phyloP scores from a whole-genome alignment of 352 stramenopile species.

The Halophytophthora polymorphica region DNA sequence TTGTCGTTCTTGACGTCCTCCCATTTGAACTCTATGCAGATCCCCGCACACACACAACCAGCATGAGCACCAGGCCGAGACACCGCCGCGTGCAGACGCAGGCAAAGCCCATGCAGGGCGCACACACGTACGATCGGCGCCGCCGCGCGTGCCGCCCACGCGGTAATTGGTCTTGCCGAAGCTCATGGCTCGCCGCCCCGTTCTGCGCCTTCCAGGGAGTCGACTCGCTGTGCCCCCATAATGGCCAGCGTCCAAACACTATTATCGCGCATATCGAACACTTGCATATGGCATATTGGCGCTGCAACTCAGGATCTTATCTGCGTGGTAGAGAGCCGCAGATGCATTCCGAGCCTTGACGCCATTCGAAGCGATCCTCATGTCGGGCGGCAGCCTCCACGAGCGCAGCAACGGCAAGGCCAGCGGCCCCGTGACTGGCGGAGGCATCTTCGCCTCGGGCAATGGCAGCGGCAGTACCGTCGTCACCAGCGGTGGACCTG shows the following conservation, averaged over 20 bases:
- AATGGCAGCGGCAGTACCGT: constrained; percentile 15
- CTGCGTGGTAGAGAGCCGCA: not conserved
- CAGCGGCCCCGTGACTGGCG: constrained; percentile 6
- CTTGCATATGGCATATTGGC: too few species aligned
- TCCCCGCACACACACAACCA: constrained; percentile 1
- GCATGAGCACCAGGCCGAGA: not conserved
- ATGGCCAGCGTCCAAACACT: not conserved
- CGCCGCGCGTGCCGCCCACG: constrained; percentile 79
- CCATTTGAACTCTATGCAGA: constrained; percentile 86
- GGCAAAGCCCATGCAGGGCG: not conserved
- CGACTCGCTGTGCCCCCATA: not conserved
- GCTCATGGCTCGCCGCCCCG: constrained; percentile 48
- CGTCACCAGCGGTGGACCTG: constrained; percentile 26
- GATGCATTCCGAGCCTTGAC: not conserved
- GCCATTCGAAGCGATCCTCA: constrained; percentile 5
- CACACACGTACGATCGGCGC: constrained; percentile 75
- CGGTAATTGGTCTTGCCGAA: constrained; percentile 87
- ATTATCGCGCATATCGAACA: too few species aligned
- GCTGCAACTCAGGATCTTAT: not conserved
- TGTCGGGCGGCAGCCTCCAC: constrained; percentile 38
- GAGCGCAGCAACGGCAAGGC: constrained; percentile 13
- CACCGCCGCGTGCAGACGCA: not conserved
- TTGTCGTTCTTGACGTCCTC: constrained; percentile 93
- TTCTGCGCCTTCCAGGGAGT: not conserved
- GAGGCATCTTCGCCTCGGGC: constrained; percentile 26